phyloP scores from a whole-genome alignment of 2,329 filamentous ascomycete species.

The Alternaria triticimaculans region DNA sequence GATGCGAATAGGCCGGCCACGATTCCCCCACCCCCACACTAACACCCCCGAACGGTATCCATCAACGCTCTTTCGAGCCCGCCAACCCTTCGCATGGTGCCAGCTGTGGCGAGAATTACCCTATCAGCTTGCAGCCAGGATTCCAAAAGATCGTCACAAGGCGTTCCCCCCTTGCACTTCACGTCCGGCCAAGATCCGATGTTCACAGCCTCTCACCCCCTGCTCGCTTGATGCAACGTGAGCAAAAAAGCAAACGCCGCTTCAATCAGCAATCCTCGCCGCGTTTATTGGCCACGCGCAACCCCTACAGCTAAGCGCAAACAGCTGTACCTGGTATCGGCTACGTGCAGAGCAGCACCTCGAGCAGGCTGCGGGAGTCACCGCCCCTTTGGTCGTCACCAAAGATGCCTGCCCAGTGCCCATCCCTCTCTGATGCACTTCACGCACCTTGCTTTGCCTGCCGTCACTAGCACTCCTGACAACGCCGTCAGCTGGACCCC shows the following conservation, averaged over 20 bases:
- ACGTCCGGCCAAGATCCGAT: constrained; percentile 45
- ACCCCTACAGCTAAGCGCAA: constrained; percentile 30
- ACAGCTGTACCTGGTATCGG: constrained; percentile 46
- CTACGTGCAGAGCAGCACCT: constrained; percentile 36
- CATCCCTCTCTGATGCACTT: constrained; percentile 31
- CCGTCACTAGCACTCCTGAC: constrained; percentile 38
- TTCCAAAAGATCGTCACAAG: constrained; percentile 48
- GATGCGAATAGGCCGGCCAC: constrained; percentile 36
- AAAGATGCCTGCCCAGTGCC: constrained; percentile 32
- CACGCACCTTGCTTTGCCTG: constrained; percentile 39
- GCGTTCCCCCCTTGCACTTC: constrained; percentile 38
- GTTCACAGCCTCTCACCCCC: constrained; percentile 30
- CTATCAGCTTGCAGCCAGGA: constrained; percentile 35
- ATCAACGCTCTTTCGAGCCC: constrained; percentile 42
- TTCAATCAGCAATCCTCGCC: constrained; percentile 31
- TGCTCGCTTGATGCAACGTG: constrained; percentile 28
- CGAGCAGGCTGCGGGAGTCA: constrained; percentile 33
- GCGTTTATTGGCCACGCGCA: constrained; percentile 35
- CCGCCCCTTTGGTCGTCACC: constrained; percentile 44
- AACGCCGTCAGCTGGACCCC: constrained; percentile 49
- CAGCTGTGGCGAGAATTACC: constrained; percentile 39
- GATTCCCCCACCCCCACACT: constrained; percentile 49
- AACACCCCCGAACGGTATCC: constrained; percentile 38
- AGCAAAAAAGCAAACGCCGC: constrained; percentile 43
- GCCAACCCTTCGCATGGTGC: constrained; percentile 42